Base-by-base conservation (phyloP, 306 rosid species). In the Begonia peltatifolia region DNA sequence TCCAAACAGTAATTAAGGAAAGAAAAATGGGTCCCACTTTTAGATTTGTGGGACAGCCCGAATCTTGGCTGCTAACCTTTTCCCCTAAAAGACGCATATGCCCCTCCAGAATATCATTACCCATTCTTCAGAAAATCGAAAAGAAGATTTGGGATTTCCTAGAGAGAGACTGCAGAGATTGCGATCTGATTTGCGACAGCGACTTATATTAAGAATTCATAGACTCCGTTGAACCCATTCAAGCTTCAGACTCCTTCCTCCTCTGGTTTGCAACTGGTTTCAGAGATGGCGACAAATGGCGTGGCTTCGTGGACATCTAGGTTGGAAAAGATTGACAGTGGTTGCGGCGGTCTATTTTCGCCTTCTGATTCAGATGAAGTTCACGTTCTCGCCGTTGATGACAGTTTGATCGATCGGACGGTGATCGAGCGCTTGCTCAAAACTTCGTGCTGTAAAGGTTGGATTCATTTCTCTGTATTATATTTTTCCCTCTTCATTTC, bases 311-410 rank as follows among this genome's bases (percentile, higher is more conserved):
- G 70, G 74, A 61, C 69, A 48, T 61, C 76, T 59, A 58, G 61
- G 55, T 12, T 79, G 35, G 81, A 70, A 55, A 64, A 61, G 60
- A 42, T 78, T 8, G 80, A 69, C 38, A 60, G 47, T 15, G 51
- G 38, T 30, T 30, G 38, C 38, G 38, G 63, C 13, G 74, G 61
- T 55, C 57, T 59, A 12, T 53, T 56, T 38, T 50, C 43, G 16
- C 60, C 67, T 52, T 46, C 59, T 11, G 72, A 56, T 22, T 70
- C 84, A 6, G 74, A 80, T 9, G 83, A 83, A 12, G 87, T 80
- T 35, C 99, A 90, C 58, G 99, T 90, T 8, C 82, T 90, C 52
- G 99, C 99, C 47, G 99, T 90, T 46, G 99, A 90, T 58, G 99
- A 90, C 49, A 90, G 96, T 63, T 74, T 90, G 23, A 72, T 90